phyloP scores from a whole-genome alignment of 108 stramenopile genomes.

The Cyclotella cryptica region DNA sequence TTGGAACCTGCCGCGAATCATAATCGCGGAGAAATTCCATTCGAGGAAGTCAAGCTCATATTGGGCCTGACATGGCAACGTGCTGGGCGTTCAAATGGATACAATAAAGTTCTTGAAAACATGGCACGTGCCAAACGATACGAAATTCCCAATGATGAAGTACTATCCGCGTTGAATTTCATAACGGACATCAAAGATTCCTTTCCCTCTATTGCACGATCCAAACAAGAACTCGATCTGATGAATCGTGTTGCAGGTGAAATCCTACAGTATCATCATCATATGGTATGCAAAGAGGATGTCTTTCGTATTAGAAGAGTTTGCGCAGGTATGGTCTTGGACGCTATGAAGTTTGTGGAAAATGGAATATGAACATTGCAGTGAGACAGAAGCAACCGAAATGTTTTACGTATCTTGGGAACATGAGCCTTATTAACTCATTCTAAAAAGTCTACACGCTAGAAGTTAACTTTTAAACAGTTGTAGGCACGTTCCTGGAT shows the following conservation, averaged over 20 bases:
- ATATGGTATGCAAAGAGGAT: slow-evolving; percentile 37
- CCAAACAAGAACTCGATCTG: slow-evolving; percentile 36
- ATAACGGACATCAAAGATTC: slow-evolving; percentile 66
- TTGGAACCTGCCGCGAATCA: slow-evolving; percentile 34
- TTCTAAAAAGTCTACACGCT: too few species aligned
- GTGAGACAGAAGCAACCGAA: not conserved
- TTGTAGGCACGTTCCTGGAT: too few species aligned
- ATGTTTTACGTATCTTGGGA: too few species aligned
- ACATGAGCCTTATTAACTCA: too few species aligned
- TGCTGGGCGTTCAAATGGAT: slow-evolving; percentile 69
- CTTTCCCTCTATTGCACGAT: slow-evolving; percentile 44
- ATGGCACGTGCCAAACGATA: slow-evolving; percentile 80
- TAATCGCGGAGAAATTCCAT: slow-evolving; percentile 33
- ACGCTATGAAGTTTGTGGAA: slow-evolving; percentile 78
- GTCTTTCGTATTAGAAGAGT: slow-evolving; percentile 54
- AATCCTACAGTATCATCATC: slow-evolving; percentile 18
- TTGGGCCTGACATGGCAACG: slow-evolving; percentile 75
- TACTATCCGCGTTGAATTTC: slow-evolving; percentile 47
- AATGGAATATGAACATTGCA: slow-evolving; percentile 47
- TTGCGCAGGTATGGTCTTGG: slow-evolving; percentile 78
- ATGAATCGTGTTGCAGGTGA: slow-evolving; percentile 54
- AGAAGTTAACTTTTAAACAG: too few species aligned
- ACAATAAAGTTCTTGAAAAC: slow-evolving; percentile 60
- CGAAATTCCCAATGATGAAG: slow-evolving; percentile 55
- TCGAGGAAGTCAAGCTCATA: slow-evolving; percentile 86